A percentile compares a stretch with the other conserved stretches of the same genome.
Evolutionary conservation across 441 rosid species (phyloP).

Genomic region (Biscutella auriculata): DNA sequence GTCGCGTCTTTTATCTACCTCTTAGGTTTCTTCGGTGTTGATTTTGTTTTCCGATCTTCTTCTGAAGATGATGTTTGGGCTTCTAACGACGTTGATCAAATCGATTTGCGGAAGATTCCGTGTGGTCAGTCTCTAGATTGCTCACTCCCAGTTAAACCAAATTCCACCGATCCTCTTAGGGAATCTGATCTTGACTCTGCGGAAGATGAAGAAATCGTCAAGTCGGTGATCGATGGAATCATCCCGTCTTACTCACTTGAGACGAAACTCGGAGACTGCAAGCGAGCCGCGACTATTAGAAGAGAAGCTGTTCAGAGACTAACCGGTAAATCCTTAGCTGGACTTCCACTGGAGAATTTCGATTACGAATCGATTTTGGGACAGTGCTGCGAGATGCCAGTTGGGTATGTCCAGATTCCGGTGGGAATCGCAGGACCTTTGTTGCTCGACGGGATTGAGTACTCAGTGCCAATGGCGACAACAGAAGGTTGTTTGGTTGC

Average conservation of each 20-base stretch:
- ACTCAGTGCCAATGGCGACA: slow-evolving; percentile 44
- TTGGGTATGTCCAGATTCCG: slow-evolving; percentile 49
- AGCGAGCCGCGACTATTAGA: slow-evolving; percentile 33
- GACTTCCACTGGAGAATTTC: slow-evolving; percentile 37
- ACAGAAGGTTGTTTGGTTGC: slow-evolving; percentile 58
- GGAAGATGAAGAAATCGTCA: slow-evolving; percentile 36
- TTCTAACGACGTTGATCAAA: slow-evolving; percentile 14
- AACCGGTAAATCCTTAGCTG: slow-evolving; percentile 34
- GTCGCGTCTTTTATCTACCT: slow-evolving; percentile 37
- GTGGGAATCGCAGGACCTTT: slow-evolving; percentile 50
- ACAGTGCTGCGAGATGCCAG: slow-evolving; percentile 56
- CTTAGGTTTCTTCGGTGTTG: slow-evolving; percentile 44
- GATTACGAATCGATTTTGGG: slow-evolving; percentile 42
- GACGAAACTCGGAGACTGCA: slow-evolving; percentile 36
- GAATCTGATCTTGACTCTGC: slow-evolving; percentile 6
- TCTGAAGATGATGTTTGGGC: slow-evolving; percentile 32
- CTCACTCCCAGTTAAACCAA: slow-evolving; percentile 7
- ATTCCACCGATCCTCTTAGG: neutral
- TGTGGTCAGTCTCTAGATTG: slow-evolving; percentile 33
- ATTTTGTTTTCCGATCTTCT: slow-evolving; percentile 33
- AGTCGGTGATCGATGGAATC: slow-evolving; percentile 30
- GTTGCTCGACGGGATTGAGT: slow-evolving; percentile 38
- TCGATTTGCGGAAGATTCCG: slow-evolving; percentile 19
- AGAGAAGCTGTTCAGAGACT: slow-evolving; percentile 42
- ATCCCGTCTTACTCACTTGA: slow-evolving; percentile 38